Conservation (phyloP, 441 rosid species). For the Erodium trifolium region DNA sequence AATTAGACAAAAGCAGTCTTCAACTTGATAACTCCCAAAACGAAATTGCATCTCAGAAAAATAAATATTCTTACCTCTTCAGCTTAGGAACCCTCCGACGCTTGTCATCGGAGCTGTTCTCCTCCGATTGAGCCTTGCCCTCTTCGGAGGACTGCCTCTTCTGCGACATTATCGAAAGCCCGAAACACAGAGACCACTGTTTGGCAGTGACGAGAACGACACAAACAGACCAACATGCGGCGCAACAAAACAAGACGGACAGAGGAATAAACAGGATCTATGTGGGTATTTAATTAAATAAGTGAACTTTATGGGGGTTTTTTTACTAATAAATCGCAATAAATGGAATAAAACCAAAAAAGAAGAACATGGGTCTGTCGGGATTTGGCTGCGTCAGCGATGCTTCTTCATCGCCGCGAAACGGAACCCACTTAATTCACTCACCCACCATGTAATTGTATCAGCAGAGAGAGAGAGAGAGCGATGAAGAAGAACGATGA, state of each 20-base stretch:
- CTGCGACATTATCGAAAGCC: conserved; percentile 46
- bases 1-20: too few species aligned
- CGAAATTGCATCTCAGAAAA: not conserved
- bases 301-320: not conserved
- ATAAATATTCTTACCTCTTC: not conserved
- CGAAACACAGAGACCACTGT: not conserved
- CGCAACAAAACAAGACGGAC: not conserved
- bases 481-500: too few species aligned
- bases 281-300: too few species aligned
- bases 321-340: not conserved
- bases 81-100: conserved; percentile 34
- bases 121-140: conserved; percentile 39
- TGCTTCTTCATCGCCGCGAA: not conserved
- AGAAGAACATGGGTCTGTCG: not conserved
- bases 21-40: too few species aligned
- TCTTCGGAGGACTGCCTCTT: conserved; percentile 67
- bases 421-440: not conserved
- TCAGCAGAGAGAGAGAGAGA: too few species aligned
- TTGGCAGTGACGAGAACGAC: not conserved
- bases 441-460: too few species aligned
- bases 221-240: not conserved
- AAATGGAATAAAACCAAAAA: not conserved
- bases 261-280: too few species aligned
- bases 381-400: not conserved
- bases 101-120: conserved; percentile 43